Conservation (phyloP, 805 yeast species). For the Barnettozyma vustinii region DNA sequence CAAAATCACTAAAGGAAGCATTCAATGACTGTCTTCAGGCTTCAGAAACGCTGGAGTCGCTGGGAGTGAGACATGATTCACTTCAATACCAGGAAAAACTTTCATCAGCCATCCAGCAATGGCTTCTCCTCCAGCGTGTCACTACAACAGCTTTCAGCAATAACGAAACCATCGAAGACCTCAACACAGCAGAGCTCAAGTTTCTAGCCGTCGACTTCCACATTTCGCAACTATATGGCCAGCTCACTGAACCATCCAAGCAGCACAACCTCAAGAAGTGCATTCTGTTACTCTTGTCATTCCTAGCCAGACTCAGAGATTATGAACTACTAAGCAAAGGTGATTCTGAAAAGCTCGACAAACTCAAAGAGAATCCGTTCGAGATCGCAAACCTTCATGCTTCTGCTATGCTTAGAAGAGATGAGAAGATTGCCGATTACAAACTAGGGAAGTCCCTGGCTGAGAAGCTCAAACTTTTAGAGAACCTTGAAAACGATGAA, state of each 20-base stretch:
- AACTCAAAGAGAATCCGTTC: constrained; percentile 24
- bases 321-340: constrained; percentile 37
- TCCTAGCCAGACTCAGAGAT: constrained; percentile 38
- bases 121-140: constrained; percentile 44
- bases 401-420: constrained; percentile 40
- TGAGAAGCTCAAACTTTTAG: constrained; percentile 37
- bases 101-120: constrained; percentile 32
- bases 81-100: constrained; percentile 36
- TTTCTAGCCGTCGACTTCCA: constrained; percentile 57
- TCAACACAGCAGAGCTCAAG: constrained; percentile 57
- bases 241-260: constrained; percentile 26
- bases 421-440: constrained; percentile 66
- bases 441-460: constrained; percentile 53
- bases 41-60: constrained; percentile 3
- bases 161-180: constrained; percentile 68
- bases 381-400: constrained; percentile 36
- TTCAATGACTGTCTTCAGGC: constrained; percentile 1
- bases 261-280: constrained; percentile 35
- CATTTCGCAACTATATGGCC: constrained; percentile 37
- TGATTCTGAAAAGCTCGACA: constrained; percentile 35
- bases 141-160: constrained; percentile 48
- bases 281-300: constrained; percentile 40
- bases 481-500: constrained; percentile 28
- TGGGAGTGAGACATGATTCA: constrained; percentile 37
- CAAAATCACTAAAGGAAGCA: constrained; percentile 6